phyloP scores from a whole-genome alignment of 495 filamentous ascomycete genomes.

The Glonium stellatum region DNA sequence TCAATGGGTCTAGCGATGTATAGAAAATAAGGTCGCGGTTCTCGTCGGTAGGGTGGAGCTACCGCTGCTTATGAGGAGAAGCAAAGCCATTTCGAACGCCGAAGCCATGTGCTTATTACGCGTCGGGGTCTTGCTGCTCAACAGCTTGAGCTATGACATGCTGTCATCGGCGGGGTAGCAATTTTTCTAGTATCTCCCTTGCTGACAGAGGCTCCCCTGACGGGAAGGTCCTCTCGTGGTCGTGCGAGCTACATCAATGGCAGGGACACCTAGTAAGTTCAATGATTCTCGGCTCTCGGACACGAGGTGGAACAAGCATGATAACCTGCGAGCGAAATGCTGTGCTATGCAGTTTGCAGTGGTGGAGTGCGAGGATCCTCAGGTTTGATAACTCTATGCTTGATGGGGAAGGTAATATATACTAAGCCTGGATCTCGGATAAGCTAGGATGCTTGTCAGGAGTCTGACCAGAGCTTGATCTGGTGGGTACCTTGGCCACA shows the following conservation, averaged over 20 bases:
- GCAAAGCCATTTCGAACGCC: neutral
- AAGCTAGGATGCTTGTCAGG: neutral
- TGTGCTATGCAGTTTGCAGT: neutral
- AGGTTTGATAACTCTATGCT: neutral
- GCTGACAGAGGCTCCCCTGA: neutral
- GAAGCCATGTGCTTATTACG: neutral
- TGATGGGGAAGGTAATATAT: neutral
- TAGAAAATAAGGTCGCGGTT: too few species aligned
- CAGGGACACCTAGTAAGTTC: neutral
- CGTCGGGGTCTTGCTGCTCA: too few species aligned
- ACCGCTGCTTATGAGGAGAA: neutral
- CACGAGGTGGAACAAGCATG: neutral
- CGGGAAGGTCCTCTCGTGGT: neutral
- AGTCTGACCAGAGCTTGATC: neutral
- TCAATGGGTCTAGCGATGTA: neutral
- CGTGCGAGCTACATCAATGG: neutral
- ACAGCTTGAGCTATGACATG: neutral
- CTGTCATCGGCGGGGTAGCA: neutral
- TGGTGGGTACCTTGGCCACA: neutral
- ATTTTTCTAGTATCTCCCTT: neutral
- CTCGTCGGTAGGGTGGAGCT: too few species aligned
- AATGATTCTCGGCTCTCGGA: neutral
- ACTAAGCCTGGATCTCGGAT: neutral
- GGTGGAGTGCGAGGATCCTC: neutral
- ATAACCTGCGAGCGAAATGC: neutral